Base-by-base conservation (phyloP, 257 asterid species). In the Echites panduratus region DNA sequence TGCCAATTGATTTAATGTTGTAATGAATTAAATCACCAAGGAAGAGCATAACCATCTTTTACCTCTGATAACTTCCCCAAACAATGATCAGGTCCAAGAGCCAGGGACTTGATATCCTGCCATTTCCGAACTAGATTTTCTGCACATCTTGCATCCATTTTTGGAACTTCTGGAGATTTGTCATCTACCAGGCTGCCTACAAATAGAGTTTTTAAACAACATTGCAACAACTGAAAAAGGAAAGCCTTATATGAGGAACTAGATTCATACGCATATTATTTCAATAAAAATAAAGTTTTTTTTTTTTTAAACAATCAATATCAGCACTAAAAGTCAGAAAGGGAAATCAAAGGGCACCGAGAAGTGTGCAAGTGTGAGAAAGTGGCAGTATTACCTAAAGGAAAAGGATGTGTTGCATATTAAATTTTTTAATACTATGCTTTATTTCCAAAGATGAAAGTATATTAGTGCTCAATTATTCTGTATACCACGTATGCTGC, bases 61-160 rank as follows among this genome's bases (percentile, higher is more conserved):
- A 94, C 99, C 96, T 91, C 96, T 29, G 95, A 78, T 79, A 94
- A 81, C 70, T 84, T 84, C 49, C 66, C 89, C 76, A 87, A 75
- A 83, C 81, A 79, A 72, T 91, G 99, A 63, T 88, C 93, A 19
- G 96, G 92, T 82, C 99, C 98, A 66, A 94, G 99, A 61, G 97
- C 96, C 73, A 82, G 85, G 72, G 99, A 88, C 83, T 91, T 94
- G 62, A 91, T 81, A 59, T 74, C 79, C 83, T 95, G 97, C 99
- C 98, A 95, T 85, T 87, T 87, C 70, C 85, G 87, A 73, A 95
- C 96, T 29, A 95, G 82, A 83, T 76, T 82, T 82, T 90, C 99
- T 1, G 99, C 97, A 66, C 86, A 84, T 72, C 95, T 85, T 58
- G 97, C 95, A 83, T 89, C 95, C 97, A 91, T 92, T 80, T 89